A percentile compares a stretch with the other conserved stretches of the same genome.
Conservation (phyloP, 228 moss, liverwort and hornwort genomes). For the Sphagnum magellanicum region DNA sequence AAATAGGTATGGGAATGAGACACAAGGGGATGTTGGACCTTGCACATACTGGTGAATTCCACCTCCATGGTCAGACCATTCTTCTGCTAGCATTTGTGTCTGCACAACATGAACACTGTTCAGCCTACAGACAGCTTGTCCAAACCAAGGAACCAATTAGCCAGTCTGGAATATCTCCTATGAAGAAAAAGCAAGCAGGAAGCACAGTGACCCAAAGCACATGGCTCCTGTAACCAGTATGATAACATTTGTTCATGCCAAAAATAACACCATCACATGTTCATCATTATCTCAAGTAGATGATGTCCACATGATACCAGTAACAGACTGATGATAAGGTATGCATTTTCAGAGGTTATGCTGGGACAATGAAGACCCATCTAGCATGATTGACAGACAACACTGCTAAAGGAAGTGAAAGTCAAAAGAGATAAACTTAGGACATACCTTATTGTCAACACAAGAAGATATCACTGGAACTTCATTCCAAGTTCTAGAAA, state of each 20-base stretch:
- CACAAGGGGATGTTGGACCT: conserved; percentile 35
- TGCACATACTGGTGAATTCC: not conserved
- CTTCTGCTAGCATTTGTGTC: not conserved
- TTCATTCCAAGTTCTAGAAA: conserved; percentile 6
- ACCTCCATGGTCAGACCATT: not conserved
- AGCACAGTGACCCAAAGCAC: not conserved
- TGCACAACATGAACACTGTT: not conserved
- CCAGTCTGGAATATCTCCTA: not conserved
- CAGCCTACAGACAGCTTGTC: not conserved
- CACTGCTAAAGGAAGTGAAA: not conserved
- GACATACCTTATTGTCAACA: conserved; percentile 28
- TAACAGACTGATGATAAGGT: not conserved
- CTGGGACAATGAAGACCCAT: not conserved
- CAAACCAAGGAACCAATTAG: not conserved
- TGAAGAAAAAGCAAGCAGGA: not conserved
- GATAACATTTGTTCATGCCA: no score
- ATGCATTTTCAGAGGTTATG: not conserved
- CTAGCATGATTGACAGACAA: not conserved
- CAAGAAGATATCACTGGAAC: conserved; percentile 9
- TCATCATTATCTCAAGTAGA: not conserved
- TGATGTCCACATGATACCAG: not conserved
- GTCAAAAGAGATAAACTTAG: not conserved
- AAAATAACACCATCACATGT: not conserved
- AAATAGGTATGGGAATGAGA: conserved; percentile 32
- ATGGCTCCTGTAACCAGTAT: no score